Evolutionary conservation across 352 stramenopile species (phyloP), one percentile per base, ranked within the genome.

Genomic region (Phytophthora melonis): DNA sequence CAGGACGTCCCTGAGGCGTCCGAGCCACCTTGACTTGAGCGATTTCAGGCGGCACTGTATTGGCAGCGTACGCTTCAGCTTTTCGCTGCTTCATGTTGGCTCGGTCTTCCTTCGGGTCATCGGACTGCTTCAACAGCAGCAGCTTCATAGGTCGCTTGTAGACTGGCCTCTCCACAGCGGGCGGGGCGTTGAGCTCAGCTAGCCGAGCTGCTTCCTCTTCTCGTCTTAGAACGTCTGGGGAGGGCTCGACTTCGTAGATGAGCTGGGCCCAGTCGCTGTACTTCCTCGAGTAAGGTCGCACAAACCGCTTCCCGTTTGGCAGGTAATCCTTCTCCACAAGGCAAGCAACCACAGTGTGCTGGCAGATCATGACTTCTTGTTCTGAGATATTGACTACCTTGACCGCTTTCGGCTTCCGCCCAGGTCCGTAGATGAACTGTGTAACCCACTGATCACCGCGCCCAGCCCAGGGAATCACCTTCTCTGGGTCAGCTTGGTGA

Each of bases 111-210:
- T 8, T 34, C 30, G 30, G 30, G 5, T 34, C 30, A 9, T 34
- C 30, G 0, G 30, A 34, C 32, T 36, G 32, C 43, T 23, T 52
- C 7, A 19, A 11, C 30, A 49, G 34, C 3, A 50, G 13, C 7
- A 61, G 19, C n/a, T 61, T 61, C 18, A 21, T 5, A 16, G 32
- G 55, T 11, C 55, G 49, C 13, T 18, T 10, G 41, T 63, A 63
- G 2, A 0, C 25, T 7, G 25, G 58, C 0, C 18, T 16, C 19
- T 65, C 16, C 18, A 65, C 27, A 6, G 25, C 39, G 5, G 39
- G 39, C 13, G 58, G 58, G 8, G 5, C 19, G 30, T 36, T 54
- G 23, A n/a, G 5, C 18, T 43, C 58, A 5, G 13, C 58, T 52
- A 52, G 43, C 19, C 43, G 43, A 23, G 43, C 43, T 0, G 19